Conservation (phyloP, 2,329 filamentous ascomycete species). For the Xylariaceae sp. region DNA sequence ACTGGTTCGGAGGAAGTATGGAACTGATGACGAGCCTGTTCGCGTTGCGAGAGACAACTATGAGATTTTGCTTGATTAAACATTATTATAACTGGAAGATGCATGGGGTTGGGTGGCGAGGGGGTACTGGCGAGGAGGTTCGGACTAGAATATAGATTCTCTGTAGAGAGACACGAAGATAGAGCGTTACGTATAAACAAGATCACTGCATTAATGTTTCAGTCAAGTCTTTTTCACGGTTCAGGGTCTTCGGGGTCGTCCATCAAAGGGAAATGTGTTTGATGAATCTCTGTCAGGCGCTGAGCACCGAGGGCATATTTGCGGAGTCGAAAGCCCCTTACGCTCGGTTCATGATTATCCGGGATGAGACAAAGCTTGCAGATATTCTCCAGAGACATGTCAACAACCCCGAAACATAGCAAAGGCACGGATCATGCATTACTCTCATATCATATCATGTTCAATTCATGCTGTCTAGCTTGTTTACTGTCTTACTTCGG, state of each 20-base stretch:
- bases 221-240: no score
- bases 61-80: conserved; percentile 57
- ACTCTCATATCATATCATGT: background rate
- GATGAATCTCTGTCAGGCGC: conserved; percentile 47
- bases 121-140: no score
- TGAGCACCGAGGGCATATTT: conserved; percentile 43
- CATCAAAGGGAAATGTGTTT: no score
- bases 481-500: conserved; percentile 3
- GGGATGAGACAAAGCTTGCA: no score
- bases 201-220: background rate
- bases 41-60: conserved; percentile 64
- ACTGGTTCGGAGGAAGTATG: conserved; percentile 67
- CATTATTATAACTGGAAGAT: background rate
- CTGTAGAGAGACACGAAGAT: background rate
- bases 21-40: conserved; percentile 55
- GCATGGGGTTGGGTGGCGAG: background rate
- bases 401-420: no score
- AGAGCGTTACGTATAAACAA: background rate
- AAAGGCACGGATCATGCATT: background rate
- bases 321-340: conserved; percentile 33
- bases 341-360: no score
- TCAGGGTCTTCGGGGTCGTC: no score
- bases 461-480: background rate
- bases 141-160: background rate
- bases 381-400: no score